Evolutionary conservation across 805 yeast genomes (phyloP), one percentile per base, ranked within the genome.

Genomic region (Cyberlindnera mississippiensis): DNA sequence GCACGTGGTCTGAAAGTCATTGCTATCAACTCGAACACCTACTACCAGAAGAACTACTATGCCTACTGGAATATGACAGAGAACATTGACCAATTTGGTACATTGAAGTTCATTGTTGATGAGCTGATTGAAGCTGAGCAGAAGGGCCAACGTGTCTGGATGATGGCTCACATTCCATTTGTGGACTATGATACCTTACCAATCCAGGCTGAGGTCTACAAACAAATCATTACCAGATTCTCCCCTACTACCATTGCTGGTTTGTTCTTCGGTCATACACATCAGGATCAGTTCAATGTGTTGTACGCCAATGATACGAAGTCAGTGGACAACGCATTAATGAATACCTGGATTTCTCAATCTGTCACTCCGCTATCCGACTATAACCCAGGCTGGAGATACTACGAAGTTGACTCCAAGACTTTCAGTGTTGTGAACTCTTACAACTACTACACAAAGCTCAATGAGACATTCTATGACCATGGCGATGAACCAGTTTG

Each of bases 191-290:
- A 52, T 24, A 42, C 82, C 14, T 61, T 82, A 35, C 88, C 89
- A 11, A 65, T 78, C 30, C 82, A 76, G 40, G 72, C 85, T 19
- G 68, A 73, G 41, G 63, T 77, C 26, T 75, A 80, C 47, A 64
- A 71, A 26, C 74, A 75, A 47, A 75, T 82, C 30, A 69, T 82
- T 18, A 80, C 78, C 53, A 71, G 89, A 59, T 82, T 81, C 59
- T 75, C 83, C 26, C 86, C 85, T 15, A 71, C 72, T 53, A 78
- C 84, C 10, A 78, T 82, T 58, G 83, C 87, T 8, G 82, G 75
- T 35, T 66, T 80, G 24, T 82, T 82, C 67, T 80, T 73, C 56
- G 90, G 89, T 19, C 86, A 81, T 55, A 79, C 85, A 5, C 89
- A 82, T 53, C 64, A 67, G 49, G 90, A 82, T 60, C 83, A 81